phyloP scores from a whole-genome alignment of 148 eudicot species.

The Hydrangea macrophylla region DNA sequence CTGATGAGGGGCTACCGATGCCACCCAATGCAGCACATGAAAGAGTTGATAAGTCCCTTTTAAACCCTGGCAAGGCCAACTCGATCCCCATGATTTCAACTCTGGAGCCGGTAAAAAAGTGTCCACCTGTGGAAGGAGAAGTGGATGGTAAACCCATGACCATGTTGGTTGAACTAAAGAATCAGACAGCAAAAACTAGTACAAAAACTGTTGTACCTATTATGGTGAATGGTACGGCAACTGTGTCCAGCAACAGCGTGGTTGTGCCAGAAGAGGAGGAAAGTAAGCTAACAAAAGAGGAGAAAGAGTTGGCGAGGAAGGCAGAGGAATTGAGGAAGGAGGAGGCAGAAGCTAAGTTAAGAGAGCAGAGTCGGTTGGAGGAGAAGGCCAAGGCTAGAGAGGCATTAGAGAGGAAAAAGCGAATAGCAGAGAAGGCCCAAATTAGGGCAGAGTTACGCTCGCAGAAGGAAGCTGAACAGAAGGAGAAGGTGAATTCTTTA shows the following conservation, averaged over 20 bases:
- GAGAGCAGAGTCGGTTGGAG: slow-evolving; percentile 60
- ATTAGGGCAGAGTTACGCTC: slow-evolving; percentile 67
- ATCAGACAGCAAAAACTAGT: slow-evolving; percentile 23
- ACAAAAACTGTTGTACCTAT: slow-evolving; percentile 26
- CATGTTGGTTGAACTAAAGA: slow-evolving; percentile 36
- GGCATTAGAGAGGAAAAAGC: slow-evolving; percentile 79
- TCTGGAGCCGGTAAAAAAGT: slow-evolving; percentile 29
- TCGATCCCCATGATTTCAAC: slow-evolving; percentile 17
- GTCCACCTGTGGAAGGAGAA: slow-evolving; percentile 18
- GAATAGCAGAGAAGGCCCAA: slow-evolving; percentile 68
- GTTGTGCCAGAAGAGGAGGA: slow-evolving; percentile 35
- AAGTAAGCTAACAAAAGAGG: slow-evolving; percentile 47
- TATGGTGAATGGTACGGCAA: slow-evolving; percentile 19
- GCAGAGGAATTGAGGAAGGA: slow-evolving; percentile 48
- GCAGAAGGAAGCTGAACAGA: slow-evolving; percentile 79
- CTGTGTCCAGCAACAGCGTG: slow-evolving; percentile 29
- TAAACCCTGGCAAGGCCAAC: slow-evolving; percentile 22
- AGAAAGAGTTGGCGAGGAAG: slow-evolving; percentile 60
- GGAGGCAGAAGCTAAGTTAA: slow-evolving; percentile 63
- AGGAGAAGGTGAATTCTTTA: slow-evolving; percentile 59
- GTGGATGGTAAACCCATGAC: slow-evolving; percentile 26
- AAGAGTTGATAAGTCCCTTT: slow-evolving; percentile 24
- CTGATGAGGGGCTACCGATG: slow-evolving; percentile 54
- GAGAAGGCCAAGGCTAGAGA: slow-evolving; percentile 78
- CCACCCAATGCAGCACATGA: slow-evolving; percentile 30